These are phyloP conservation scores for Jacaranda mimosifolia DNA, from an alignment of 257 asterid genomes.

Conservation along the genomic window DNA sequence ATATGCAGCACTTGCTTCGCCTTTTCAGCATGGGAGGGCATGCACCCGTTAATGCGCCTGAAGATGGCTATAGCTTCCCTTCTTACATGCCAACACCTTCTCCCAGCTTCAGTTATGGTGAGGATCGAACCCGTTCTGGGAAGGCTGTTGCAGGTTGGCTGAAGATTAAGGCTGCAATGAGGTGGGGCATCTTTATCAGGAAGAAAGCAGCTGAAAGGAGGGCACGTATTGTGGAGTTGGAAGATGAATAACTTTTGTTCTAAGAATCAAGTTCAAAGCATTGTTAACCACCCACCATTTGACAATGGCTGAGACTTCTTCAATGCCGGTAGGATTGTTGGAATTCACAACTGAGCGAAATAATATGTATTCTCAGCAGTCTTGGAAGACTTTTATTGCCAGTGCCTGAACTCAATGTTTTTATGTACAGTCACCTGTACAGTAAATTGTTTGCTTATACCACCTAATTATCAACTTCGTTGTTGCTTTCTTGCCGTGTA, in stretches of 20 bases:
- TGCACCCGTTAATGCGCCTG: constrained; percentile 56
- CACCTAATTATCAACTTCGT: constrained; percentile 11
- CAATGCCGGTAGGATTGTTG: constrained; percentile 22
- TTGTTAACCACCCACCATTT: not conserved
- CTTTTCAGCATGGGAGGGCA: constrained; percentile 92
- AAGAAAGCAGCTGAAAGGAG: constrained; percentile 95
- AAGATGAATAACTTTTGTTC: constrained; percentile 58
- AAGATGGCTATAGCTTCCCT: constrained; percentile 68
- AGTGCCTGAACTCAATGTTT: not conserved
- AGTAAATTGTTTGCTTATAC: constrained; percentile 37
- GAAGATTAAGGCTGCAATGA: constrained; percentile 97
- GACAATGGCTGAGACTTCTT: constrained; percentile 30
- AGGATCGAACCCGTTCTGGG: constrained; percentile 79
- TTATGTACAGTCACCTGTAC: constrained; percentile 55
- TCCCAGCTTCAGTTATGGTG: constrained; percentile 65
- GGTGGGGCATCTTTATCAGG: constrained; percentile 98
- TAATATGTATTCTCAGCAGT: constrained; percentile 34
- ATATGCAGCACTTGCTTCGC: constrained; percentile 94
- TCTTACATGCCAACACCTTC: constrained; percentile 73
- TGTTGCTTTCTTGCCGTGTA: constrained; percentile 25
- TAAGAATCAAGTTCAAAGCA: not conserved
- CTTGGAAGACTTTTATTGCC: constrained; percentile 34
- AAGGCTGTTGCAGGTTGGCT: constrained; percentile 96
- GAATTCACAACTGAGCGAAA: constrained; percentile 37
- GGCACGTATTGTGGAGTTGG: constrained; percentile 87